Conservation (phyloP, 768 basidiomycete species). For the Daedaleopsis sinensis region DNA sequence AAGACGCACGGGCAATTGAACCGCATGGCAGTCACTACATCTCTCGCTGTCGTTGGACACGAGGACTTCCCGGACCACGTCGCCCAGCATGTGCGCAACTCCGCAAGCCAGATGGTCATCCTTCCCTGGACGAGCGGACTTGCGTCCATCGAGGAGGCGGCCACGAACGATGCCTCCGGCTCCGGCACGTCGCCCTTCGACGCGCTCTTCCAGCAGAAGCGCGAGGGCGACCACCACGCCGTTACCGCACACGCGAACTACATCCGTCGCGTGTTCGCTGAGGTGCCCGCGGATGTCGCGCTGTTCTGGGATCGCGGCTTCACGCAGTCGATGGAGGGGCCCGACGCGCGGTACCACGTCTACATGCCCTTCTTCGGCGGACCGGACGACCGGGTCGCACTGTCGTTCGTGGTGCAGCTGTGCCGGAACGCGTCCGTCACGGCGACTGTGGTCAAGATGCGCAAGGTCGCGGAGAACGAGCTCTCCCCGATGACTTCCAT, state of each 20-base stretch:
- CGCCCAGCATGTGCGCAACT: constrained; percentile 56
- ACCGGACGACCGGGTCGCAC: constrained; percentile 86
- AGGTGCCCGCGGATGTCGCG: constrained; percentile 75
- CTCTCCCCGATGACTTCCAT: constrained; percentile 34
- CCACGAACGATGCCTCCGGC: background rate
- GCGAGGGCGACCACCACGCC: constrained; percentile 48
- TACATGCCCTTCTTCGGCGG: constrained; percentile 94
- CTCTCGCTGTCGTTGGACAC: constrained; percentile 74
- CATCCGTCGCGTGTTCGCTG: constrained; percentile 79
- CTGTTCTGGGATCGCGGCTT: constrained; percentile 81
- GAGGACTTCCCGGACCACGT: constrained; percentile 75
- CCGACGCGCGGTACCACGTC: constrained; percentile 54
- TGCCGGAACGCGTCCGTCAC: constrained; percentile 64
- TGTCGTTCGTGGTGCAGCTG: constrained; percentile 80
- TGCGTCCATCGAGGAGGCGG: constrained; percentile 5
- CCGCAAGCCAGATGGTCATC: constrained; percentile 72
- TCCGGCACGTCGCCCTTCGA: constrained; percentile 68
- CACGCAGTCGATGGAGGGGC: constrained; percentile 31
- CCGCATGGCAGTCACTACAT: constrained; percentile 63
- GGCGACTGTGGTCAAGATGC: constrained; percentile 75
- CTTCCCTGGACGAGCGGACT: constrained; percentile 70
- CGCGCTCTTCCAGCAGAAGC: constrained; percentile 64
- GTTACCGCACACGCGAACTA: constrained; percentile 78
- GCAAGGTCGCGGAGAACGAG: constrained; percentile 42
- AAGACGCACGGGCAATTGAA: constrained; percentile 78